Conservation (phyloP, 495 filamentous ascomycete species). For the Aspergillus nidulans region DNA sequence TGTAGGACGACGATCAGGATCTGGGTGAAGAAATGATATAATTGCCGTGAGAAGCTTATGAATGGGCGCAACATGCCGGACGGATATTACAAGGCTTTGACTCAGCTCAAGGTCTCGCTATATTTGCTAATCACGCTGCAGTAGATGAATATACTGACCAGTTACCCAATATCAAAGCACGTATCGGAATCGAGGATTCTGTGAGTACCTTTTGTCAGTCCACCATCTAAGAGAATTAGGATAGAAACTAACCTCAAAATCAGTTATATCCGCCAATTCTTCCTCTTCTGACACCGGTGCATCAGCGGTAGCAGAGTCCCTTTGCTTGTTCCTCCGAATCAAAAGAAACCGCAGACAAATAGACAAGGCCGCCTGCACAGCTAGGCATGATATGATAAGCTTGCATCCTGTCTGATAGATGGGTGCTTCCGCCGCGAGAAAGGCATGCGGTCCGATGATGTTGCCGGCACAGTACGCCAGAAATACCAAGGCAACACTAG, state of each 20-base stretch:
- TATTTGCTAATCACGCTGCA: neutral
- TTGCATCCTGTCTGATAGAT: slow-evolving; percentile 34
- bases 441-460: slow-evolving; percentile 34
- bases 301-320: slow-evolving; percentile 1
- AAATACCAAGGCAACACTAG: slow-evolving; percentile 35
- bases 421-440: slow-evolving; percentile 29
- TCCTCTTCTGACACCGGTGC: neutral
- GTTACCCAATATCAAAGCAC: slow-evolving; percentile 1
- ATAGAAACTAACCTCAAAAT: slow-evolving; percentile 15
- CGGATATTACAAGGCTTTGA: too few relatives aligned
- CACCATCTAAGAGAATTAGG: neutral
- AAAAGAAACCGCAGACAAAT: slow-evolving; percentile 10
- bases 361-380: slow-evolving; percentile 13
- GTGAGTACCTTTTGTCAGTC: neutral
- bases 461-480: slow-evolving; percentile 36
- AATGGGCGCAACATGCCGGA: too few relatives aligned
- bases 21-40: too few relatives aligned
- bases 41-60: too few relatives aligned
- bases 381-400: slow-evolving; percentile 26
- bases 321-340: slow-evolving; percentile 11
- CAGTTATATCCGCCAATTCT: slow-evolving; percentile 11
- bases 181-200: slow-evolving; percentile 16
- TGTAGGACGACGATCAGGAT: too few relatives aligned
- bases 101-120: too few relatives aligned
- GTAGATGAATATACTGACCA: neutral